Evolutionary conservation across 495 filamentous ascomycete species (phyloP).

Genomic region (Podospora appendiculata): DNA sequence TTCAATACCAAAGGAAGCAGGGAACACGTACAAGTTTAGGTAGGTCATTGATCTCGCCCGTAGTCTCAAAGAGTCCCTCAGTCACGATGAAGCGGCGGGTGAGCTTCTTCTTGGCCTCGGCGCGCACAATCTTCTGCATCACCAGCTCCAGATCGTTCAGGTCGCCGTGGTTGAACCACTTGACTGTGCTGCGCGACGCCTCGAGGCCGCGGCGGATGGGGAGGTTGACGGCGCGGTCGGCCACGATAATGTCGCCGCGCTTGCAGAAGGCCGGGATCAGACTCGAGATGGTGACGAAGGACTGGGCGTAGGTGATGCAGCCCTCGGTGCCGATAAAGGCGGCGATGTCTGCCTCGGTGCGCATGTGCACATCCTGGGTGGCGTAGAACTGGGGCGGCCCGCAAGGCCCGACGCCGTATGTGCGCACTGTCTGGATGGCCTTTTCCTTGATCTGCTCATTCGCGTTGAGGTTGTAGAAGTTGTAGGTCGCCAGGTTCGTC

Average conservation of each 20-base stretch:
- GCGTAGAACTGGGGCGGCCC: constrained; percentile 97
- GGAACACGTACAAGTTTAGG: constrained; percentile 64
- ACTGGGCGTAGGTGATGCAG: constrained; percentile 91
- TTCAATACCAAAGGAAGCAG: too few relatives aligned
- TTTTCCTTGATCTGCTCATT: constrained; percentile 91
- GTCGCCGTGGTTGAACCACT: constrained; percentile 95
- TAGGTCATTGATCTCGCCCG: constrained; percentile 78
- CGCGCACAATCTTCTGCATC: constrained; percentile 74
- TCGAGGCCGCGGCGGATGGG: constrained; percentile 91
- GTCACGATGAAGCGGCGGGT: constrained; percentile 95
- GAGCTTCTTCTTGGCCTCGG: constrained; percentile 79
- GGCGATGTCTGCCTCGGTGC: constrained; percentile 90
- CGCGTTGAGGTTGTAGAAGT: constrained; percentile 92
- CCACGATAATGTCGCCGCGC: constrained; percentile 94
- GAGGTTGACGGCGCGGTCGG: constrained; percentile 91
- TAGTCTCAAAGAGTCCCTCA: constrained; percentile 87
- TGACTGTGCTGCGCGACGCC: constrained; percentile 79
- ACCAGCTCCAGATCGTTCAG: constrained; percentile 87
- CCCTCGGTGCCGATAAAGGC: constrained; percentile 75
- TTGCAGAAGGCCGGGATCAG: constrained; percentile 97
- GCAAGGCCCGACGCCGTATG: constrained; percentile 93
- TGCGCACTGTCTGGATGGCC: constrained; percentile 85
- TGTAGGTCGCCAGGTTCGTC: constrained; percentile 85
- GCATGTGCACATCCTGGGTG: constrained; percentile 97
- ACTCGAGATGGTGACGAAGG: constrained; percentile 87